Base-by-base conservation (phyloP, 169 alveolate species). In the Cryptosporidium ubiquitum region DNA sequence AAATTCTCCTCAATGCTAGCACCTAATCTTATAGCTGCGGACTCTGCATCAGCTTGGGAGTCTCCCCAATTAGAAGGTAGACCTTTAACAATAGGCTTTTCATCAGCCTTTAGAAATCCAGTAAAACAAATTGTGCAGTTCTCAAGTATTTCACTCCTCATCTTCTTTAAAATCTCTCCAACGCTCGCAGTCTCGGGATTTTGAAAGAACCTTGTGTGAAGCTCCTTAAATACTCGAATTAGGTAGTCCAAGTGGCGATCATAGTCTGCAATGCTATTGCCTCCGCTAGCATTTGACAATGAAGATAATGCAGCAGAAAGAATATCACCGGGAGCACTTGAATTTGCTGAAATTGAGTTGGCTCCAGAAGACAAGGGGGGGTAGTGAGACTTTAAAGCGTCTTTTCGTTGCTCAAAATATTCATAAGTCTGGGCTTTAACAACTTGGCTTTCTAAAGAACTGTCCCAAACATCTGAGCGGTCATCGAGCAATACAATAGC, bases 381-480 rank as follows among this genome's bases (percentile, higher is more conserved):
- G n/a, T 89, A 93, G 57, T 84, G 86, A 29, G 93, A 85, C 58
- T 69, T 84, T 44, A 85, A 69, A 66, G 92, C 92, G 23, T 91
- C 91, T 35, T 73, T 64, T 40, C 91, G 69, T 5, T 86, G 91
- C 69, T 84, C 97, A 91, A 96, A 95, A 91, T 94, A 96, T 84
- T 95, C 96, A 92, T 96, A 96, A 57, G 95, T 97, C 89, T 96
- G 97, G 18, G 98, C 98, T 91, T 93, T 95, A 73, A 96, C 95
- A 42, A 96, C 97, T 70, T 96, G 98, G 37, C 93, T 92, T 55
- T 93, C 96, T 6, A 96, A 96, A 23, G 96, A 91, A 61, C 95
- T 97, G 7, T 93, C 93, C 98, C 98, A 96, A 9, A 96, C 97
- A 84, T 96, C 97, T 33, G 94, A 91, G n/a, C 98, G 91, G 68